These are phyloP conservation scores for Daedaleopsis sinensis DNA, from an alignment of 768 basidiomycete species.

Conservation along the genomic window DNA sequence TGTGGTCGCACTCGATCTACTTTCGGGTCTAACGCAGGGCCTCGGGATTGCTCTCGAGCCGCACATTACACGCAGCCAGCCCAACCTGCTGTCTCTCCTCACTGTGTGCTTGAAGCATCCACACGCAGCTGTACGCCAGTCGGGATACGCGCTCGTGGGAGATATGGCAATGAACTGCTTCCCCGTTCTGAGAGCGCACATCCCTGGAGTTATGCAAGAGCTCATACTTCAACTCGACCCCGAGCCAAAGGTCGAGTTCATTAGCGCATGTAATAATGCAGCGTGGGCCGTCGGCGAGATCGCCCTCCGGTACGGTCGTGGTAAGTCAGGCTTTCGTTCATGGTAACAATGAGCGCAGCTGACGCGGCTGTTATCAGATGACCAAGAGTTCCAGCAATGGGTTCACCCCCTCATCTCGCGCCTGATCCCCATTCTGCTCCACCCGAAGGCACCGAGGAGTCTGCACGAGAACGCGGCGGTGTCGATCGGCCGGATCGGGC, in stretches of 20 bases:
- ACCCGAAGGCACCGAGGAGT: slow-evolving; percentile 90
- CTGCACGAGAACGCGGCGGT: slow-evolving; percentile 98
- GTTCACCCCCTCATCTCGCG: slow-evolving; percentile 85
- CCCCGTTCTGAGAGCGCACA: slow-evolving; percentile 77
- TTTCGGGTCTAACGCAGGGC: slow-evolving; percentile 95
- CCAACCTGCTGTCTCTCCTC: slow-evolving; percentile 79
- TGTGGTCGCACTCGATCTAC: slow-evolving; percentile 95
- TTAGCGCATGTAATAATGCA: slow-evolving; percentile 98
- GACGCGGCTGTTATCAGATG: slow-evolving; percentile 47
- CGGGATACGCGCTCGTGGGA: slow-evolving; percentile 96
- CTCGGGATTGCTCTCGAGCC: slow-evolving; percentile 78
- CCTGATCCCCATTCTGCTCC: slow-evolving; percentile 90
- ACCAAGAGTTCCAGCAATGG: slow-evolving; percentile 90
- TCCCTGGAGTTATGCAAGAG: slow-evolving; percentile 89
- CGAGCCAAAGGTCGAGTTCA: slow-evolving; percentile 90
- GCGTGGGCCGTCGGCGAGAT: slow-evolving; percentile 99
- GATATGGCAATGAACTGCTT: slow-evolving; percentile 98
- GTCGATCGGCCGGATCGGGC: slow-evolving; percentile 93
- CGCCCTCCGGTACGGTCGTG: slow-evolving; percentile 85
- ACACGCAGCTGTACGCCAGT: slow-evolving; percentile 93
- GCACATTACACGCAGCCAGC: slow-evolving; percentile 69
- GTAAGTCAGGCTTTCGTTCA: slow-evolving; percentile 41
- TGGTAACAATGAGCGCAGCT: neutral
- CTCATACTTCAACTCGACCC: slow-evolving; percentile 89
- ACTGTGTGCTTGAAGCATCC: slow-evolving; percentile 93